Conservation (phyloP, 371 early-diverging fungal species). For the Mortierella sp. region DNA sequence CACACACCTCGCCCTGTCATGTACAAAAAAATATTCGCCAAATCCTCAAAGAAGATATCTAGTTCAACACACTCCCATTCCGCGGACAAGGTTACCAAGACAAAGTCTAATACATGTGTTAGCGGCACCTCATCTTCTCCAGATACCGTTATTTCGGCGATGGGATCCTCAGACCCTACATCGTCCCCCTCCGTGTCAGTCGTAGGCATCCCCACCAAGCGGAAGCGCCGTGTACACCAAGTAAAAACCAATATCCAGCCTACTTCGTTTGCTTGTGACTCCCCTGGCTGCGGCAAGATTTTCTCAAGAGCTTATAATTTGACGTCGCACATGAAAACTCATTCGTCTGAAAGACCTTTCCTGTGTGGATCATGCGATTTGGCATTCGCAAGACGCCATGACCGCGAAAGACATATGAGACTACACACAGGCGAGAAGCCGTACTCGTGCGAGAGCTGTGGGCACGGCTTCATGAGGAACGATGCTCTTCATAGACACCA, state of each 20-base stretch:
- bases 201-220: slow-evolving; percentile 7
- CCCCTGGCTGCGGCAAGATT: slow-evolving; percentile 77
- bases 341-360: slow-evolving; percentile 84
- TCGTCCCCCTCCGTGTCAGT: background rate
- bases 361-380: slow-evolving; percentile 77
- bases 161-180: background rate
- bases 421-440: slow-evolving; percentile 87
- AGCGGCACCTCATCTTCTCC: background rate
- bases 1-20: background rate
- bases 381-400: slow-evolving; percentile 89
- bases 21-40: background rate
- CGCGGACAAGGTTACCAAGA: background rate
- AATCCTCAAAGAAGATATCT: slow-evolving; percentile 1
- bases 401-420: slow-evolving; percentile 85
- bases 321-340: slow-evolving; percentile 83
- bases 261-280: slow-evolving; percentile 70
- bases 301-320: slow-evolving; percentile 83
- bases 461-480: slow-evolving; percentile 72
- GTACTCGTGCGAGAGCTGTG: slow-evolving; percentile 82
- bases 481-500: slow-evolving; percentile 62
- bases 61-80: slow-evolving; percentile 2
- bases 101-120: background rate
- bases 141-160: background rate
- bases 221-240: slow-evolving; percentile 23
- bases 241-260: slow-evolving; percentile 24